Base-by-base conservation (phyloP, 305 asterid species). In the Fraxinus latifolia region DNA sequence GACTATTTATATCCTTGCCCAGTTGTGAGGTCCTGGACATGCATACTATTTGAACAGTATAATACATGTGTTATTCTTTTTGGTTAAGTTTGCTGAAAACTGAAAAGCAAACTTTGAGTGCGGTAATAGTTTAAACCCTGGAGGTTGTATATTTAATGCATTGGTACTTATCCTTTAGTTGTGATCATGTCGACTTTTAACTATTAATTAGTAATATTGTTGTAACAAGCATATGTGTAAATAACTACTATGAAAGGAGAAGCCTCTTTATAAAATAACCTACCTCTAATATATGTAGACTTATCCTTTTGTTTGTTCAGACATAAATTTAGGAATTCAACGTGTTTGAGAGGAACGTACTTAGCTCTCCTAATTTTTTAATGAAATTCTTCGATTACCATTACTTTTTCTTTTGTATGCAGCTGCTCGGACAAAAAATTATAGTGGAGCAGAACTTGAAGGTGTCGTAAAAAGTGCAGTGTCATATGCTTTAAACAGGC, bases 391-490 rank as follows among this genome's bases (percentile, higher is more conserved):
- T 50, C 19, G 80, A 82, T 47, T 86, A 74, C 32, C 68, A 5
- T 50, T 71, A 21, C 68, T 47, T 72, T 71, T 70, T 44, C 79
- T 83, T 78, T 79, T 83, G 79, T 76, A 82, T 90, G 89, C 92
- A 96, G 99, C 99, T 88, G 98, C 98, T 62, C 89, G 98, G 77
- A 92, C 99, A 62, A 95, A 96, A 89, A 96, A 96, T 86, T 96
- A 87, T 80, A 96, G 99, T 86, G 99, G 98, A 78, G 99, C 99
- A 76, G 99, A 96, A 89, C 98, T 96, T 84, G 99, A 96, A 90
- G 99, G 99, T 78, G 98, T 96, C 55, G 98, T 94, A 33, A 96
- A 96, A 88, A 95, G 98, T 93, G 99, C 98, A 5, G 98, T 95
- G 55, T 96, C 99, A 76, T 96, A 85, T 91, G 99, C 98, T 29